Evolutionary conservation across 345 rosid species (phyloP).

Genomic region (Bruguiera gymnorhiza): DNA sequence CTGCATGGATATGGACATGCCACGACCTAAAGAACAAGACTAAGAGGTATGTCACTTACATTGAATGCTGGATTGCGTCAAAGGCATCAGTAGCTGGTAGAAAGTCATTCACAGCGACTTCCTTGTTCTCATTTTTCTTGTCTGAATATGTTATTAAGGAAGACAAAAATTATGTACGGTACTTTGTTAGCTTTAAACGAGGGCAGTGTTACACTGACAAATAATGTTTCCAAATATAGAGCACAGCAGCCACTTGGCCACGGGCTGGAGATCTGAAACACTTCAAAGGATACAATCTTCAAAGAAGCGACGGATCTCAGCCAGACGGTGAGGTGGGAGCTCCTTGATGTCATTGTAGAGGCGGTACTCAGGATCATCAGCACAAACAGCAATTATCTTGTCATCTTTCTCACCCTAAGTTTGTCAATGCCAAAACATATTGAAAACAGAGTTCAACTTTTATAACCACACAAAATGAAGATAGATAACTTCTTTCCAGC

Average conservation of each 20-base stretch:
- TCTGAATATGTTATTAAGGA: slow-evolving; percentile 29
- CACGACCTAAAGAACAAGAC: not conserved
- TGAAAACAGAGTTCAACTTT: not conserved
- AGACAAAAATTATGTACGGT: not conserved
- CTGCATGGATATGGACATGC: not conserved
- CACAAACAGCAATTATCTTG: slow-evolving; percentile 38
- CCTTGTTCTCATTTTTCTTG: slow-evolving; percentile 54
- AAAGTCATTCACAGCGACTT: slow-evolving; percentile 35
- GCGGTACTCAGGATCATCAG: slow-evolving; percentile 37
- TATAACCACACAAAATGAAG: not conserved
- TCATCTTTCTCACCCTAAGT: slow-evolving; percentile 35
- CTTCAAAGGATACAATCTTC: slow-evolving; percentile 33
- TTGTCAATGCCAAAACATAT: not conserved
- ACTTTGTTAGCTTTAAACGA: not conserved
- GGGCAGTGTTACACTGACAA: not conserved
- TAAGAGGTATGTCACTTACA: slow-evolving; percentile 17
- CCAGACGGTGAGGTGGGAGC: slow-evolving; percentile 34
- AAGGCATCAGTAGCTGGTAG: slow-evolving; percentile 34
- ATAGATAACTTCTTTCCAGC: not conserved
- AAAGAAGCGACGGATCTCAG: slow-evolving; percentile 38
- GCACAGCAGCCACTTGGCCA: not conserved
- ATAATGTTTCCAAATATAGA: not conserved
- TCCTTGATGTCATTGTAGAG: slow-evolving; percentile 33
- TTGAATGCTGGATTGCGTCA: slow-evolving; percentile 27
- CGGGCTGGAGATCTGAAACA: not conserved